These are phyloP conservation scores for Penicillium expansum DNA, from an alignment of 2,329 filamentous ascomycete genomes.

Conservation along the genomic window DNA sequence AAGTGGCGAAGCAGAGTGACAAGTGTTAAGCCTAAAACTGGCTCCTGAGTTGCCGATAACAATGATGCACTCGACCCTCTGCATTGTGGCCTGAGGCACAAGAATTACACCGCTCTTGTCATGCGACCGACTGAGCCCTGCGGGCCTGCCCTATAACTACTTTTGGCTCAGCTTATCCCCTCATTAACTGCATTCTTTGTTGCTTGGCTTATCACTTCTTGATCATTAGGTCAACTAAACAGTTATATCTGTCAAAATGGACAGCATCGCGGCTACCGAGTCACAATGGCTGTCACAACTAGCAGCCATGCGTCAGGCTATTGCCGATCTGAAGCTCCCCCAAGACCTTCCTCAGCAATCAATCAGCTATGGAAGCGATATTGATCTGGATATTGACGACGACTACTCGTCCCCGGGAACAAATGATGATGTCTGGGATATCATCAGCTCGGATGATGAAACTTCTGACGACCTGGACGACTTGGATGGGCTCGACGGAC, in stretches of 20 bases:
- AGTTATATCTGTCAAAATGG: constrained; percentile 15
- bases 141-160: constrained; percentile 11
- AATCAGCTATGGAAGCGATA: constrained; percentile 52
- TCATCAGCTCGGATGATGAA: constrained; percentile 71
- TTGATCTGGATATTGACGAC: constrained; percentile 61
- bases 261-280: constrained; percentile 41
- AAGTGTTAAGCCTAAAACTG: constrained; percentile 15
- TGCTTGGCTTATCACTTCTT: neutral
- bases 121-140: constrained; percentile 13
- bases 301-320: constrained; percentile 78
- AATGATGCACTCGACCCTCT: constrained; percentile 15
- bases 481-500: constrained; percentile 48
- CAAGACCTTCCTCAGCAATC: constrained; percentile 46
- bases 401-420: constrained; percentile 58
- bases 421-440: constrained; percentile 86
- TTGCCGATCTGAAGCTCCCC: constrained; percentile 67
- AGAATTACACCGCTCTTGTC: constrained; percentile 15
- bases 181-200: constrained; percentile 1
- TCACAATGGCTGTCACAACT: constrained; percentile 82
- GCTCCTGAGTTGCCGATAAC: constrained; percentile 11
- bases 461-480: constrained; percentile 65
- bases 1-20: constrained; percentile 8
- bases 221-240: neutral
- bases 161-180: constrained; percentile 5
- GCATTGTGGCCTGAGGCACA: constrained; percentile 12